Conservation (phyloP, 2,329 filamentous ascomycete genomes). For the Clonostachys rhizophaga region DNA sequence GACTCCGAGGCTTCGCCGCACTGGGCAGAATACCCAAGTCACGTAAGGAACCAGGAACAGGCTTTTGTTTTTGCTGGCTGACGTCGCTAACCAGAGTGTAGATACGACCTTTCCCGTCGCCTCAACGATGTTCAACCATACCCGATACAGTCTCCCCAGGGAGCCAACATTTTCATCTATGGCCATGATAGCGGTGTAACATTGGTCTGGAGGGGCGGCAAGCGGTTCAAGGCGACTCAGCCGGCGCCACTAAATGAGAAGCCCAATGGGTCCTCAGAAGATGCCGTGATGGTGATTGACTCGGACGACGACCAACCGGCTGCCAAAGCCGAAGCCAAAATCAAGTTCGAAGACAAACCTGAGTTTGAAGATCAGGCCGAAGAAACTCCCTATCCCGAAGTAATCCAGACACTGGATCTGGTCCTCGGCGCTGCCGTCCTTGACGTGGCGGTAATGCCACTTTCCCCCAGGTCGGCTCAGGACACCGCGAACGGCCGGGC, state of each 20-base stretch:
- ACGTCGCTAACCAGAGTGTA: slow-evolving; percentile 16
- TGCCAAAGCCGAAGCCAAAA: slow-evolving; percentile 19
- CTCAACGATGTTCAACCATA: slow-evolving; percentile 57
- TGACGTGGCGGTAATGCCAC: slow-evolving; percentile 51
- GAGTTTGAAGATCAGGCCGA: slow-evolving; percentile 52
- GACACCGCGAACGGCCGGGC: slow-evolving; percentile 41
- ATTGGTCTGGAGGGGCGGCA: slow-evolving; percentile 58
- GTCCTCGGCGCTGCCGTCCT: slow-evolving; percentile 50
- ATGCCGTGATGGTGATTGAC: slow-evolving; percentile 58
- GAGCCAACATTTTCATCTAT: slow-evolving; percentile 58
- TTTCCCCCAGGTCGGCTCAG: slow-evolving; percentile 40
- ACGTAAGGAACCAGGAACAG: slow-evolving; percentile 27
- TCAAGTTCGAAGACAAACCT: slow-evolving; percentile 45
- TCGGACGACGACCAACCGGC: slow-evolving; percentile 46
- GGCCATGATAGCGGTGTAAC: slow-evolving; percentile 60
- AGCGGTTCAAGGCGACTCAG: slow-evolving; percentile 45
- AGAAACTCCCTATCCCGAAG: slow-evolving; percentile 45
- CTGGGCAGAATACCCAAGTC: slow-evolving; percentile 41
- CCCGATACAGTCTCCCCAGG: slow-evolving; percentile 57
- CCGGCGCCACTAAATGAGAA: slow-evolving; percentile 32
- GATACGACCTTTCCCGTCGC: slow-evolving; percentile 54
- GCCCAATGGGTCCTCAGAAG: slow-evolving; percentile 45
- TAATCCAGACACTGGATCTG: slow-evolving; percentile 58
- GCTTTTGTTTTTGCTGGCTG: not conserved
- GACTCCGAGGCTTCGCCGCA: slow-evolving; percentile 37